Evolutionary conservation across 371 early-diverging fungal species (phyloP), one percentile per base, ranked within the genome.

Genomic region (Lichtheimia corymbifera): DNA sequence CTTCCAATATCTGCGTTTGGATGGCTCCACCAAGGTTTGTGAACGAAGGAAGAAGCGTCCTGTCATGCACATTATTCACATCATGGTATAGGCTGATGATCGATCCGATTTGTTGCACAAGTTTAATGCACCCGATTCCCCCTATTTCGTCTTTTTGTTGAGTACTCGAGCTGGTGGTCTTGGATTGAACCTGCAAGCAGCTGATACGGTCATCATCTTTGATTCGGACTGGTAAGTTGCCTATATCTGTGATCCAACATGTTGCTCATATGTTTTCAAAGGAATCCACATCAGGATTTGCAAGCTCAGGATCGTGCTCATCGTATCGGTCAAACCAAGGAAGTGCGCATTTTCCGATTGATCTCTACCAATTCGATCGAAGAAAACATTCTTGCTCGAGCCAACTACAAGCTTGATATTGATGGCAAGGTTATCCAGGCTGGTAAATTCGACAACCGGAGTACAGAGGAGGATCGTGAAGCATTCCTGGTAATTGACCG

Each of bases 281-380:
- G 84, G 91, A 99, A 99, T 72, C 99, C 99, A 22, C 97, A 97
- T 67, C 95, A 94, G 60, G 99, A 99, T 82, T 83, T 98, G 30
- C 99, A 99, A 83, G 99, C 99, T 4, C 99, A 98, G 78, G 99
- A 99, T 77, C 94, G 99, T 73, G 99, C 99, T 0, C 99, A 99
- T 79, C 92, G 99, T 76, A 99, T 99, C 65, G 99, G 99, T 15
- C 99, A 99, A 79, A 99, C 92, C 17, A 97, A 97, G 67, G 98
- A 99, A 79, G 99, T 99, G 27, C 90, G 94, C 50, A 96, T 99
- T 54, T 91, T 98, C 74, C 88, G 98, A 40, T 73, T 99, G 53
- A 93, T 99, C 49, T 94, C 96, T 1, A 87, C 89, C 22, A 91
- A 93, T 51, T 94, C 98, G 0, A 87, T 99, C 35, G 99, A 99